These are phyloP conservation scores for Lolium perenne DNA, from an alignment of 176 grass and related monocot species.

Conservation along the genomic window DNA sequence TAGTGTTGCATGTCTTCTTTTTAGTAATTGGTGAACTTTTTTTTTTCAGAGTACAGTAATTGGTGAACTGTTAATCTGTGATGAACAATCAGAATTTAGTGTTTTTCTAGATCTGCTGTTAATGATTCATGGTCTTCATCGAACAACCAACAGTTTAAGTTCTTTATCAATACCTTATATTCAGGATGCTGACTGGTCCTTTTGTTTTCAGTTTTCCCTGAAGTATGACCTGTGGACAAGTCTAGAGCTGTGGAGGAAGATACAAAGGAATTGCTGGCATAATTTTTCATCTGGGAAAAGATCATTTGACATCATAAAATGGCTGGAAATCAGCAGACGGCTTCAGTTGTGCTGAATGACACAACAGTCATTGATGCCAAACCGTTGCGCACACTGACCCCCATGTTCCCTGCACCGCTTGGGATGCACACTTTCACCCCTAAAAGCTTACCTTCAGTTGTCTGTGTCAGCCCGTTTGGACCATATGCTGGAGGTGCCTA, in stretches of 20 bases:
- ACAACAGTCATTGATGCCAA: background rate
- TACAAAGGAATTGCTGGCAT: background rate
- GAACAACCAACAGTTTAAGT: background rate
- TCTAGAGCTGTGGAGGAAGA: background rate
- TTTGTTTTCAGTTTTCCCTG: background rate
- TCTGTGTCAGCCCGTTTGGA: constrained; percentile 20
- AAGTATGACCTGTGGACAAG: constrained; percentile 18
- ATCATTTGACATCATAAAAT: constrained; percentile 33
- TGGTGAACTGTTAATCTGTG: background rate
- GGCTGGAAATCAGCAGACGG: constrained; percentile 45
- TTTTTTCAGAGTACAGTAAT: too few relatives aligned
- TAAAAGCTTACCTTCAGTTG: constrained; percentile 17
- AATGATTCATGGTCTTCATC: constrained; percentile 2
- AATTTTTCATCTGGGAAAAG: constrained; percentile 17
- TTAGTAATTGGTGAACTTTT: background rate
- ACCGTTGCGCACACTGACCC: constrained; percentile 9
- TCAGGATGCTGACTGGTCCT: background rate
- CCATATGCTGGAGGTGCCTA: constrained; percentile 19
- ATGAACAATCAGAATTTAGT: background rate
- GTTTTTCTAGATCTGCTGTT: background rate
- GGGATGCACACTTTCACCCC: constrained; percentile 26
- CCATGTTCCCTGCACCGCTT: constrained; percentile 28
- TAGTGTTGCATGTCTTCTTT: constrained; percentile 15
- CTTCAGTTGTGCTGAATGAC: constrained; percentile 33
- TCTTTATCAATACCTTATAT: background rate